phyloP scores from a whole-genome alignment of 805 yeast genomes.

The Hanseniaspora vineae region DNA sequence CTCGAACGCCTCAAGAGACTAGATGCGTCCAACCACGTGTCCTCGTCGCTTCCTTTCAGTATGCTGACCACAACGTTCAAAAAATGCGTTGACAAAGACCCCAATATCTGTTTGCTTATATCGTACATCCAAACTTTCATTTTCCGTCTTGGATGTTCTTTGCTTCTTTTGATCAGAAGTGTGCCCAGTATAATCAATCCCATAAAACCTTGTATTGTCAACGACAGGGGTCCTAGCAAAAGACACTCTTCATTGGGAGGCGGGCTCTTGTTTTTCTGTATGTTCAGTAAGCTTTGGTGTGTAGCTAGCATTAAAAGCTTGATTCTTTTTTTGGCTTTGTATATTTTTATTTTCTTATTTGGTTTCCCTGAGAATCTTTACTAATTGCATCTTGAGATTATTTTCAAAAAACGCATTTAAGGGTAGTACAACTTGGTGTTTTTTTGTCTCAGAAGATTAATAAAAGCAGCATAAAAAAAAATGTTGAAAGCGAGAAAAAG shows the following conservation, averaged over 20 bases:
- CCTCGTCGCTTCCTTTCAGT: conserved; percentile 25
- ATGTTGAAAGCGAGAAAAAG: too few relatives aligned
- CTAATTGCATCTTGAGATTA: too few relatives aligned
- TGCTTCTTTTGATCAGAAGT: conserved; percentile 58
- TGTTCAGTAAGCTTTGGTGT: too few relatives aligned
- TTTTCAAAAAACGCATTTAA: too few relatives aligned
- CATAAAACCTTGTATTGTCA: conserved; percentile 59
- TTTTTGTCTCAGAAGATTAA: too few relatives aligned
- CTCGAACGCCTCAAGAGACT: too few relatives aligned
- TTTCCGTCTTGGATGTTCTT: conserved; percentile 74
- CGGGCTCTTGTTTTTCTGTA: conserved; percentile 1
- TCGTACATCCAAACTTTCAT: conserved; percentile 85
- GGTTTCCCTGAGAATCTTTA: too few relatives aligned
- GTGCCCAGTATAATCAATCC: conserved; percentile 69
- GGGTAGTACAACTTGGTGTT: too few relatives aligned
- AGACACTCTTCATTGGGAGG: conserved; percentile 31
- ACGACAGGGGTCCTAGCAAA: conserved; percentile 75
- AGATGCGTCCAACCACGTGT: background rate
- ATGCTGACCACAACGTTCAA: conserved; percentile 64
- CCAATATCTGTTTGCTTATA: conserved; percentile 79
- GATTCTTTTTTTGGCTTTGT: background rate
- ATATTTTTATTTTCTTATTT: too few relatives aligned
- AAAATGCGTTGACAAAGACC: conserved; percentile 74
- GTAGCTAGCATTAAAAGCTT: background rate
- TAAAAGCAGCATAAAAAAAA: too few relatives aligned